Base-by-base conservation (phyloP, 352 stramenopile species). In the Globisporangium lucens region DNA sequence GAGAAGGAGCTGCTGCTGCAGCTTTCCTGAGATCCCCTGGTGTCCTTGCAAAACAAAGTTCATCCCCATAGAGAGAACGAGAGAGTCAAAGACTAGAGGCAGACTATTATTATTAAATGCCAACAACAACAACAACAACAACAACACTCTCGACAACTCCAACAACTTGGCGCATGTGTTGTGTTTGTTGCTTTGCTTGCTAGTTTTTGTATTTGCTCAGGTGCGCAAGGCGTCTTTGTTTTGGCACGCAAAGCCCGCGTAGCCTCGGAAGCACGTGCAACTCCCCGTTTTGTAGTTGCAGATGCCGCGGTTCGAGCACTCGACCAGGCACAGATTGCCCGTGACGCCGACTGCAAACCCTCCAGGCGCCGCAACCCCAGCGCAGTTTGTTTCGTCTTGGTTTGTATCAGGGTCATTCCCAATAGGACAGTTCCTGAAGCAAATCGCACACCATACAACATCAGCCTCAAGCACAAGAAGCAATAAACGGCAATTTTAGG, bases 281-380 rank as follows among this genome's bases (percentile, higher is more conserved):
- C 74, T 49, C 1, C 93, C 93, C 2, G 63, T 85, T 33, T 68
- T 75, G 73, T 97, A 96, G 79, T 98, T 80, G 74, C 94, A 98
- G 12, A 92, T 74, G 5, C 95, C 94, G 10, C 93, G 89, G 68
- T 97, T 98, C 12, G 86, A 96, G 73, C 94, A 98, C 63, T 98
- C 93, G 17, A 96, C 78, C 43, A 97, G 88, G 69, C 93, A 98
- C 12, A 92, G 47, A 74, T 98, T 98, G 13, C 89, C 89, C 33
- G 69, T 41, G 7, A 47, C 65, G 1, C 90, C 90, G 2, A 79
- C 61, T 0, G 66, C 67, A 10, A 72, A 73, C 3, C 85, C 77
- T 12, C 76, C 83, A 1, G 75, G 67, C 2, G 85, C 74, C 13
- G 67, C 67, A 15, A 80, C 75, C 33, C 78, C 81, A 0, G 77